phyloP scores from a whole-genome alignment of 371 early-diverging fungal genomes.

The Enteropsectra breve region DNA sequence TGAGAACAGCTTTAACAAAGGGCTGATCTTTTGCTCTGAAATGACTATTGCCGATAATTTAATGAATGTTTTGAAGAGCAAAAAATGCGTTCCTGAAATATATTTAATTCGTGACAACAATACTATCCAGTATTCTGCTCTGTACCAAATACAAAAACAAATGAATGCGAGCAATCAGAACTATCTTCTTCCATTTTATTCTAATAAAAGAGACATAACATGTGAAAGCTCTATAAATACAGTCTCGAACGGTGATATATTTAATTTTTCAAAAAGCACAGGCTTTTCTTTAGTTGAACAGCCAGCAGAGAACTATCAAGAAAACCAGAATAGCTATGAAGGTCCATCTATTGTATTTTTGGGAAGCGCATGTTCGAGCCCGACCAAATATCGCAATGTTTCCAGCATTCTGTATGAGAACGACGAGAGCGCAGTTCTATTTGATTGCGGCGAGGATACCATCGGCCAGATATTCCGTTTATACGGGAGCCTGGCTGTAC shows the following conservation, averaged over 20 bases:
- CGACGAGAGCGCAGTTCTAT: slow-evolving; percentile 58
- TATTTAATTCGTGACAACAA: neutral
- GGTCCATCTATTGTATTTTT: slow-evolving; percentile 36
- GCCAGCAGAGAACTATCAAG: neutral
- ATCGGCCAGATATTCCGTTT: slow-evolving; percentile 73
- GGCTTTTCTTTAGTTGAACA: neutral
- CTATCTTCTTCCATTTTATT: neutral
- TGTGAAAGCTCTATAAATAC: neutral
- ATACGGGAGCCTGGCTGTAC: slow-evolving; percentile 62
- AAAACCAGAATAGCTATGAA: neutral
- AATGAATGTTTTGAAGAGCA: too few species aligned
- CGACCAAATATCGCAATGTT: slow-evolving; percentile 88
- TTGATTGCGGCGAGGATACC: slow-evolving; percentile 96
- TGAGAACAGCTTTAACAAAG: too few species aligned
- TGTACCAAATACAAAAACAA: neutral
- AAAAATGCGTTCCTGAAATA: neutral
- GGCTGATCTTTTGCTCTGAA: too few species aligned
- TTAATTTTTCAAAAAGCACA: slow-evolving; percentile 8
- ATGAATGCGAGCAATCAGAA: neutral
- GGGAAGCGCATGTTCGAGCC: slow-evolving; percentile 91
- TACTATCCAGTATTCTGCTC: neutral
- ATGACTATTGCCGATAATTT: too few species aligned
- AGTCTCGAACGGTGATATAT: neutral
- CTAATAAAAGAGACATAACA: neutral
- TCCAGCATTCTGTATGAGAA: slow-evolving; percentile 58